Evolutionary conservation across 805 yeast species (phyloP), one percentile per base, ranked within the genome.

Genomic region (Vanderwaltozyma polyspora): DNA sequence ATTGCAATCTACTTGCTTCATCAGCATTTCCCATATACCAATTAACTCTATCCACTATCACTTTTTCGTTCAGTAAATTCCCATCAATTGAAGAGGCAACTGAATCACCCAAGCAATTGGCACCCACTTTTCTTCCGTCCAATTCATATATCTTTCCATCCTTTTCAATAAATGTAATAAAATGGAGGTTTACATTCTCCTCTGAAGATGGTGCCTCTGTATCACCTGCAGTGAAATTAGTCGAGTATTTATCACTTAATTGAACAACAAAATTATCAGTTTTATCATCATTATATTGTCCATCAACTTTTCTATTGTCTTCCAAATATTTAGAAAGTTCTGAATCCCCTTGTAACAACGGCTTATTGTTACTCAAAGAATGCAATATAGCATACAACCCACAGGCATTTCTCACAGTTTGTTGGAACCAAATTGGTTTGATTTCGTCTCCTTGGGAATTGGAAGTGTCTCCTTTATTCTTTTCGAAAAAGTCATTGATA

Each of bases 361-460:
- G 36, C 5, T 49, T 44, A 33, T 56, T 55, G 28, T 66, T 66
- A 5, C 68, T 55, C 7, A 71, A 45, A 0, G 76, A 65, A 48
- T 89, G 96, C 16, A 89, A 60, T 30, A 91, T 55, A 0, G 95
- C 97, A 57, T 81, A 84, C 22, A 93, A 68, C 5, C 98, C 98
- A 62, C 98, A 89, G 0, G 94, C 93, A 53, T 89, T 89, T 41
- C 72, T 73, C 13, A 91, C 73, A 1, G 86, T 76, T 50, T 89
- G 98, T 44, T 74, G 75, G 46, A 77, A 74, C 96, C 97, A 91
- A n/a, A 68, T 6, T 47, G 60, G 41, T 42, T 52, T 17, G 17
- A 39, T 41, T 6, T 35, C 35, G 17, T 36, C 36, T 2, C 39
- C 41, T 5, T 23, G 5, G 32, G 29, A 15, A n/a, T n/a, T n/a